phyloP scores from a whole-genome alignment of 1,284 basidiomycete species.

The Puccinia sorghi region DNA sequence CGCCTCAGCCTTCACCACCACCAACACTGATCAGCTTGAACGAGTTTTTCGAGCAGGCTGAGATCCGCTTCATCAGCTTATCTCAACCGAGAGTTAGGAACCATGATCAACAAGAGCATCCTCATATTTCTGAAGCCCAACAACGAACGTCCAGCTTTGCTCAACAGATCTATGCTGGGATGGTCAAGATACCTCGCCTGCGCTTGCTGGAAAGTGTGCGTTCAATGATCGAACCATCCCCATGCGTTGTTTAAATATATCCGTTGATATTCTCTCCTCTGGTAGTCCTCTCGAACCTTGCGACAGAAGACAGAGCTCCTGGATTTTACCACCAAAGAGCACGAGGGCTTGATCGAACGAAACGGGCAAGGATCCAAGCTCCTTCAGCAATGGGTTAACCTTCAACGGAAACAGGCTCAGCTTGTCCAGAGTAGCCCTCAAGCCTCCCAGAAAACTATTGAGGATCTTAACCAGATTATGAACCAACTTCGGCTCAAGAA shows the following conservation, averaged over 20 bases:
- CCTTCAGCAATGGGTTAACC: constrained; percentile 21
- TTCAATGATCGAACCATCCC: neutral
- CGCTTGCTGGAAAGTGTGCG: constrained; percentile 28
- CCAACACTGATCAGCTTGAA: constrained; percentile 22
- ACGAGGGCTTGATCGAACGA: constrained; percentile 1
- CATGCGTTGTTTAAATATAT: neutral
- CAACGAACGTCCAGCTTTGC: constrained; percentile 6
- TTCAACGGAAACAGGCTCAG: constrained; percentile 14
- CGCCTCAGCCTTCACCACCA: neutral
- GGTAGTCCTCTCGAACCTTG: constrained; percentile 24
- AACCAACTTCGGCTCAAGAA: constrained; percentile 35
- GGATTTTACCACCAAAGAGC: constrained; percentile 26
- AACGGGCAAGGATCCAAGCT: constrained; percentile 12
- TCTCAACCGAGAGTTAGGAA: constrained; percentile 38
- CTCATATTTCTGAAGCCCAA: constrained; percentile 6
- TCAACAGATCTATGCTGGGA: constrained; percentile 40
- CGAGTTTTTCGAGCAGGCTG: constrained; percentile 48
- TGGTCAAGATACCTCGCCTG: constrained; percentile 44
- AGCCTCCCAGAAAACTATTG: constrained; percentile 1
- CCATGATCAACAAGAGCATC: constrained; percentile 22
- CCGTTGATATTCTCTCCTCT: neutral
- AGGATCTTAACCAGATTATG: constrained; percentile 30
- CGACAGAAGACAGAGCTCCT: constrained; percentile 39
- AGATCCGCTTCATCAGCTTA: constrained; percentile 42
- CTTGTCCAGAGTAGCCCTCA: neutral